Evolutionary conservation across 345 rosid genomes (phyloP), one percentile per base, ranked within the genome.

Genomic region (Barbarea vulgaris): DNA sequence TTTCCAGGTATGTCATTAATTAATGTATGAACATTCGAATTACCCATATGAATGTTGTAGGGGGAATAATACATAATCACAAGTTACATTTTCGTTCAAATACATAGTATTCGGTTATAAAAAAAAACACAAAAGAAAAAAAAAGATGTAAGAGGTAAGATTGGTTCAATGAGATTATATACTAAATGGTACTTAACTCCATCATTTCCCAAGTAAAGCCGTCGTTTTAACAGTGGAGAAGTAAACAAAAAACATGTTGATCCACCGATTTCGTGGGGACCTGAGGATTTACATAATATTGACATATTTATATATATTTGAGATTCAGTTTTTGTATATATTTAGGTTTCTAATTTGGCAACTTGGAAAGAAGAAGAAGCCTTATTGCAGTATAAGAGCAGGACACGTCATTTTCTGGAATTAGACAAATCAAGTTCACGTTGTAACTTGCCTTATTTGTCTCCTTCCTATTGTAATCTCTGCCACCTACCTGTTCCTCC

Each of bases 391-490:
- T 9, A 30, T 60, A 12, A 9, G 58, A 54, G 60, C 17, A 51
- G 19, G 71, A 46, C 42, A 77, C 34, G 72, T 77, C 76, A 24
- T 34, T 64, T 69, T 76, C 75, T 69, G 12, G 57, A 69, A 31
- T 69, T 76, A 69, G 79, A 76, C 79, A 69, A 69, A 76, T 76
- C 64, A 61, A 42, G 46, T 69, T 76, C 79, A 76, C 75, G 79
- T 69, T 76, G 70, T 76, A 76, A 76, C 62, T 77, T 70, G 80
- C 76, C 80, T 70, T 46, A 70, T 77, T 37, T 64, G 80, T 77
- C 71, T 24, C 66, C 80, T 77, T 77, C 76, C 76, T 77, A 77
- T 55, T 69, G 65, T 77, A 62, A 44, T 70, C 52, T n/a, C 70
- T 77, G 59, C 59, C 75, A 69, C 59, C 71, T 70, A 62, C 75